Conservation (phyloP, 345 rosid genomes). For the Trapa bicornis region DNA sequence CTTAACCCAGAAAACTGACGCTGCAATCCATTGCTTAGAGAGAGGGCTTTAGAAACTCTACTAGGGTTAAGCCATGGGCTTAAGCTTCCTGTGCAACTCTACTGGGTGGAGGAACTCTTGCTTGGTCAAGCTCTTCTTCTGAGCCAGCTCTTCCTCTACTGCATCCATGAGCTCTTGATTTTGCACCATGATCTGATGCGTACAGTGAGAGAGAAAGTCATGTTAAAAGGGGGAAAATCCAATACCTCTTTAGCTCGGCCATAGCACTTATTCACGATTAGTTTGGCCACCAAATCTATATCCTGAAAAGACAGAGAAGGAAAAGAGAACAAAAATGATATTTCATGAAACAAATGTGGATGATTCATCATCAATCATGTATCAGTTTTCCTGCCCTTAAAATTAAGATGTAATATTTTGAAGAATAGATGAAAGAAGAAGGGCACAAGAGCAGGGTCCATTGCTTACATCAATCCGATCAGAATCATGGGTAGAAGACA, state of each 20-base stretch:
- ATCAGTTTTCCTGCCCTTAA: not conserved
- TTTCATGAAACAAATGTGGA: not conserved
- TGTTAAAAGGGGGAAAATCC: not conserved
- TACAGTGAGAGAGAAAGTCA: not conserved
- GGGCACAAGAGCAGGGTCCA: no score
- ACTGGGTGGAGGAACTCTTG: conserved; percentile 60
- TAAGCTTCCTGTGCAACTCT: conserved; percentile 48
- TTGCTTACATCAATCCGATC: conserved; percentile 66
- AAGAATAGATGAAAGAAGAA: not conserved
- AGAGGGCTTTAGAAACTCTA: conserved; percentile 25
- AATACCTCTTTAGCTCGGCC: conserved; percentile 68
- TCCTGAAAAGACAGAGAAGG: conserved; percentile 32
- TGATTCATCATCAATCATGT: not conserved
- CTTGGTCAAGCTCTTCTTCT: conserved; percentile 62
- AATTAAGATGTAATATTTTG: not conserved
- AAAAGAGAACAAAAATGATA: not conserved
- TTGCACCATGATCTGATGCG: conserved; percentile 35
- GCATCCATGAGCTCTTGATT: conserved; percentile 63
- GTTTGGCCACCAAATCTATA: conserved; percentile 67
- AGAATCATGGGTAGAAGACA: conserved; percentile 14
- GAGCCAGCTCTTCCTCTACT: conserved; percentile 49
- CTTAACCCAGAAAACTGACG: not conserved
- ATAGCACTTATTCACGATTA: conserved; percentile 52
- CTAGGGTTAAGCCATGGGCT: conserved; percentile 50
- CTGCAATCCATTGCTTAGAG: not conserved